These are phyloP conservation scores for Aureobasidium leucospermi DNA, from an alignment of 2,329 filamentous ascomycete genomes.

Conservation along the genomic window DNA sequence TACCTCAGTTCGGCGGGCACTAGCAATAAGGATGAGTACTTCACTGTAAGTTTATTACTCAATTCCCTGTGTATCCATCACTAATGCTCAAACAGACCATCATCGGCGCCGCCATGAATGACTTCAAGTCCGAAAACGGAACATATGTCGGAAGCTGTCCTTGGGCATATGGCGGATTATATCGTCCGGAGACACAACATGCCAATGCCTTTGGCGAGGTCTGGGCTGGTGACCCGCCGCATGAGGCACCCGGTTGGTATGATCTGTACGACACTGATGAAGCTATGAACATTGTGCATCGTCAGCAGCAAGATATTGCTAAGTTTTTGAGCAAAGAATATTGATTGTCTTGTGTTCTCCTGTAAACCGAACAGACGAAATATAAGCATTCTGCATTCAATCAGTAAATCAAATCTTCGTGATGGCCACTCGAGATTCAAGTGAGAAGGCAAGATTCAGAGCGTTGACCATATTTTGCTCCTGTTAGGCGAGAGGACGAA, in stretches of 20 bases:
- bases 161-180: conserved; percentile 35
- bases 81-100: conserved; percentile 20
- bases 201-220: conserved; percentile 33
- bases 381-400: no score
- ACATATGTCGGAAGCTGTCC: conserved; percentile 32
- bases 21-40: conserved; percentile 33
- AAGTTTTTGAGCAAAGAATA: not conserved
- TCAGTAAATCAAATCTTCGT: no score
- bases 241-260: conserved; percentile 35
- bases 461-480: no score
- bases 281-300: conserved; percentile 30
- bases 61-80: not conserved
- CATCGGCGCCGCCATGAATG: conserved; percentile 29
- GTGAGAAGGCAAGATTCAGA: no score
- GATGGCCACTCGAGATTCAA: no score
- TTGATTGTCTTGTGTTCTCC: no score
- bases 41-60: conserved; percentile 15
- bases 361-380: no score
- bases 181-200: conserved; percentile 32
- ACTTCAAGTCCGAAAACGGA: conserved; percentile 27
- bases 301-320: conserved; percentile 27
- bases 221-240: conserved; percentile 35
- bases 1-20: conserved; percentile 30
- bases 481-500: no score
- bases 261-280: conserved; percentile 33